phyloP scores from a whole-genome alignment of 78 protist species.

The Dictyostelium citrinum region DNA sequence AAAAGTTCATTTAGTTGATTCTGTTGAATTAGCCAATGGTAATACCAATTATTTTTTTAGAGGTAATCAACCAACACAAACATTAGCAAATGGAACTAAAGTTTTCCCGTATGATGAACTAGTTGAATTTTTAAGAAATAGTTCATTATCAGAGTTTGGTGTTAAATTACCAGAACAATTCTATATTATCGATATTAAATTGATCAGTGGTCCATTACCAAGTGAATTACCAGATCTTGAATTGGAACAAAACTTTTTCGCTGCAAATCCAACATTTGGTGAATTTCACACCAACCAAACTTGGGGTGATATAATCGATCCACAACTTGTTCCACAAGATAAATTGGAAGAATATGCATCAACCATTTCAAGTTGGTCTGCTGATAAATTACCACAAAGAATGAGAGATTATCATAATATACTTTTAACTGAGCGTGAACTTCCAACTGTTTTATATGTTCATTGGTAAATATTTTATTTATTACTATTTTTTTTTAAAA shows the following conservation, averaged over 20 bases:
- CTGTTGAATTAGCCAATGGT: background rate
- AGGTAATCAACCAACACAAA: slow-evolving; percentile 63
- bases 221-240: slow-evolving; percentile 26
- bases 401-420: slow-evolving; percentile 19
- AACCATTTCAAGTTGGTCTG: slow-evolving; percentile 26
- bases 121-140: slow-evolving; percentile 15
- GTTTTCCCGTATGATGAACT: slow-evolving; percentile 40
- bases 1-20: slow-evolving; percentile 55
- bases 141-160: background rate
- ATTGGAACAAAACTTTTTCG: slow-evolving; percentile 44
- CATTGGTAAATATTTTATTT: slow-evolving; percentile 14
- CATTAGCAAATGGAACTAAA: slow-evolving; percentile 15
- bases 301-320: slow-evolving; percentile 46
- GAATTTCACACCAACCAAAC: slow-evolving; percentile 34
- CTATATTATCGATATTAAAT: slow-evolving; percentile 49
- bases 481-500: background rate
- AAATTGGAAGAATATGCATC: background rate
- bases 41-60: slow-evolving; percentile 27
- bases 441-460: slow-evolving; percentile 30
- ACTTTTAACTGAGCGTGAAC: background rate
- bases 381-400: slow-evolving; percentile 45
- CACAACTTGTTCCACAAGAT: background rate
- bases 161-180: slow-evolving; percentile 34
- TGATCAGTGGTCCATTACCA: slow-evolving; percentile 10
- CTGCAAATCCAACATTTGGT: slow-evolving; percentile 32